A percentile compares a stretch with the other conserved stretches of the same genome.
Evolutionary conservation across 139 green algal species (phyloP).

Genomic region (Coccomyxa sp.): DNA sequence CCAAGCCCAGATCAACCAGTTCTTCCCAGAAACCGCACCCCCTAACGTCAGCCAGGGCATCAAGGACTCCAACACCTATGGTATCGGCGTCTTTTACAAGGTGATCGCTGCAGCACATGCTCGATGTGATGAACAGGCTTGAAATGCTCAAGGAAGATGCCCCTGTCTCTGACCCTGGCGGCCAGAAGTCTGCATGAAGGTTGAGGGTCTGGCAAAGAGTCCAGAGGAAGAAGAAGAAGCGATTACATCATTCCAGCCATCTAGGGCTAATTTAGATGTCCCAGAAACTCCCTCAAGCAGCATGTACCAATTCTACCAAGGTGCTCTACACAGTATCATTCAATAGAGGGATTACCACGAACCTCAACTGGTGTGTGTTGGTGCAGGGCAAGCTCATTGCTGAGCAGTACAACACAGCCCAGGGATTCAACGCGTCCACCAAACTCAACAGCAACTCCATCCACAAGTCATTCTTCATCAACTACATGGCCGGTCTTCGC

Average conservation of each 20-base stretch:
- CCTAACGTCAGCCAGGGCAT: neutral
- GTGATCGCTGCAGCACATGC: neutral
- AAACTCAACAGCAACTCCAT: neutral
- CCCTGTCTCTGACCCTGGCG: too few relatives aligned
- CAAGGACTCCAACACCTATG: neutral
- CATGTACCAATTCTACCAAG: too few relatives aligned
- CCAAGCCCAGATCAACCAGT: neutral
- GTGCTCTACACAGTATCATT: too few relatives aligned
- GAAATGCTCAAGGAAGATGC: too few relatives aligned
- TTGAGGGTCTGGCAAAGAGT: too few relatives aligned
- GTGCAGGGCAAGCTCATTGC: neutral
- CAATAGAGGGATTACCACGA: too few relatives aligned
- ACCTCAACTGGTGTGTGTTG: neutral
- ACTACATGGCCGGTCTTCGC: neutral
- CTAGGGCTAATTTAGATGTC: too few relatives aligned
- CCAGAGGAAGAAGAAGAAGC: too few relatives aligned
- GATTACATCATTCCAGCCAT: too few relatives aligned
- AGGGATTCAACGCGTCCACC: neutral
- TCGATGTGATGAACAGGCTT: too few relatives aligned
- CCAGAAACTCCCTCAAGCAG: too few relatives aligned
- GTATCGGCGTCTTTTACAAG: neutral
- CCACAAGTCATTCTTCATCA: neutral
- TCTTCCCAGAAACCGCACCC: neutral
- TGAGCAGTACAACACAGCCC: neutral
- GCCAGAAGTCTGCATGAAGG: too few relatives aligned